These are phyloP conservation scores for Exidia glandulosa DNA, from an alignment of 768 basidiomycete genomes.

Conservation along the genomic window DNA sequence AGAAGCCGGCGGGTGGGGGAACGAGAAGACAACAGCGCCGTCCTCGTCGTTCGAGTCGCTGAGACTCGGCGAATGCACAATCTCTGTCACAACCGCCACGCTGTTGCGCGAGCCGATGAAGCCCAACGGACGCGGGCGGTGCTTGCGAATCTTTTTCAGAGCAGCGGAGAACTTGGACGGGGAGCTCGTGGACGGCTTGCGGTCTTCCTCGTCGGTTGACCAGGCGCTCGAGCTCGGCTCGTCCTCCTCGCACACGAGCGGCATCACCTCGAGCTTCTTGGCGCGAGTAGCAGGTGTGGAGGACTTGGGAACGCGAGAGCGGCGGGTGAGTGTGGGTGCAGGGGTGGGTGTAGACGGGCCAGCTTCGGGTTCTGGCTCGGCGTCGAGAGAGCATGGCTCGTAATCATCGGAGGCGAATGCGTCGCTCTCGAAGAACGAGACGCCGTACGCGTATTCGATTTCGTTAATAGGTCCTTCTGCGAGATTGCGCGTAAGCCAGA, in stretches of 20 bases:
- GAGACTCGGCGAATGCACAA: background rate
- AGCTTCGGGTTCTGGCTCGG: background rate
- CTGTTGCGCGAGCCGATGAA: background rate
- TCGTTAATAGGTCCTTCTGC: background rate
- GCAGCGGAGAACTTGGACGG: background rate
- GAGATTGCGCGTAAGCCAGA: background rate
- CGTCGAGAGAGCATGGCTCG: background rate
- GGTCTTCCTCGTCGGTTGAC: background rate
- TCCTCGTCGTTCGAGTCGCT: background rate
- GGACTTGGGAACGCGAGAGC: background rate
- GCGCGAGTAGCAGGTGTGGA: background rate
- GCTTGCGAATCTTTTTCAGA: background rate
- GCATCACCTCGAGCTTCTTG: background rate
- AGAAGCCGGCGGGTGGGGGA: background rate
- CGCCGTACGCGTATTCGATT: no score
- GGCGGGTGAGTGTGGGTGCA: background rate
- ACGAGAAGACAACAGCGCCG: background rate
- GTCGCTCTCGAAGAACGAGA: background rate
- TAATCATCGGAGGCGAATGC: background rate
- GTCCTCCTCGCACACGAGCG: background rate
- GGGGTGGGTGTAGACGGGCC: background rate
- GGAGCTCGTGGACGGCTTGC: background rate
- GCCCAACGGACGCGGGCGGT: background rate
- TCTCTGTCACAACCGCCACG: background rate
- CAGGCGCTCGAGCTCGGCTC: background rate